Evolutionary conservation across 2,329 filamentous ascomycete genomes (phyloP).

Genomic region (Annulohypoxylon truncatum): DNA sequence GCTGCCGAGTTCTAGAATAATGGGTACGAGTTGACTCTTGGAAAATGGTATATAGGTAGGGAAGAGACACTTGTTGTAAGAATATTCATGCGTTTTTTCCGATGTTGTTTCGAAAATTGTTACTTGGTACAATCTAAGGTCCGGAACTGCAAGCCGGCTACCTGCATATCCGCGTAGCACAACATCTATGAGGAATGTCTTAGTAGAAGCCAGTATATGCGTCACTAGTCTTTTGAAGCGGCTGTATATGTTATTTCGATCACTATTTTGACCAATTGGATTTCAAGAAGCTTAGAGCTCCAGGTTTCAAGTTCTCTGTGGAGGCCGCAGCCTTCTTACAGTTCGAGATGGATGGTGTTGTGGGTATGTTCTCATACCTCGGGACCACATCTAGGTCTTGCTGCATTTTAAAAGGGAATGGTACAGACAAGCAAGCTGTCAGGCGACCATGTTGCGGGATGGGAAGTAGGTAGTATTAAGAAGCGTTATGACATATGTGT

Average conservation of each 20-base stretch:
- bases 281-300: no score
- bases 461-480: neutral
- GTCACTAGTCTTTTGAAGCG: no score
- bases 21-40: no score
- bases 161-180: neutral
- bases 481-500: neutral
- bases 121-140: no score
- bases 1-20: no score
- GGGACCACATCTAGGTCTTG: neutral
- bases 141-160: neutral
- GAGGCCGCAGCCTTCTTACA: neutral
- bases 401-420: neutral
- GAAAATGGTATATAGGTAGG: no score
- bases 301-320: neutral
- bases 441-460: conserved; percentile 27
- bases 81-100: neutral
- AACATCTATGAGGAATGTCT: neutral
- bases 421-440: conserved; percentile 4
- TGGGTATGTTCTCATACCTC: neutral
- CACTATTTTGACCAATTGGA: no score
- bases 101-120: no score
- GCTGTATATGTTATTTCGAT: no score
- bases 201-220: no score
- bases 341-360: neutral
- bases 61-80: neutral